Percentiles rank a stretch among this genome's conserved stretches.
Evolutionary conservation across 371 early-diverging fungal species (phyloP).

Genomic region (Mucor saturninus): DNA sequence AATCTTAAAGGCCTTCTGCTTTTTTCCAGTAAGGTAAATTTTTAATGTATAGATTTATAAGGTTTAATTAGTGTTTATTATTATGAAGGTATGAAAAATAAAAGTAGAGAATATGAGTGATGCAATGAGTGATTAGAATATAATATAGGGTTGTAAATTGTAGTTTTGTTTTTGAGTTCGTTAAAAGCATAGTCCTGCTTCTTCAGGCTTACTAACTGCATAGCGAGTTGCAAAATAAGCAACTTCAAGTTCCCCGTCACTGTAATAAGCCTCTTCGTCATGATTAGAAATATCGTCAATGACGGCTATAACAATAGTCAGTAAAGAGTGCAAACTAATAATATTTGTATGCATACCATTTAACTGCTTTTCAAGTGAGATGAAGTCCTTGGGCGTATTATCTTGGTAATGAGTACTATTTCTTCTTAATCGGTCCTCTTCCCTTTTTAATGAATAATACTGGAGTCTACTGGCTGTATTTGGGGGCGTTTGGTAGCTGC

Average conservation of each 20-base stretch:
- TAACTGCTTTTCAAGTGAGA: conserved; percentile 44
- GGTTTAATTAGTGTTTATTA: too few relatives aligned
- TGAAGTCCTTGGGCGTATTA: conserved; percentile 47
- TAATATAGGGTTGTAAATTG: too few relatives aligned
- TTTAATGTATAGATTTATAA: too few relatives aligned
- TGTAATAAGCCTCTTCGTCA: conserved; percentile 18
- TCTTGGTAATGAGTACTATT: conserved; percentile 56
- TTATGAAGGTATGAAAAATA: too few relatives aligned
- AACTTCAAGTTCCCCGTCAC: conserved; percentile 25
- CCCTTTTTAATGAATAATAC: conserved; percentile 6
- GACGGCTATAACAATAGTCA: conserved; percentile 3
- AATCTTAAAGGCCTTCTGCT: too few relatives aligned
- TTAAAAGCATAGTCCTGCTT: too few relatives aligned
- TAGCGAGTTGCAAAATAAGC: conserved; percentile 24
- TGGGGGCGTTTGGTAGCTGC: background rate
- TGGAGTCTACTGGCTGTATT: conserved; percentile 1
- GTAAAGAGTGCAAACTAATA: background rate
- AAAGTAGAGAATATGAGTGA: too few relatives aligned
- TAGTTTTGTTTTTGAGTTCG: too few relatives aligned
- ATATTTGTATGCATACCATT: conserved; percentile 19
- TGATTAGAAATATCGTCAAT: background rate
- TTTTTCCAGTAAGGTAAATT: too few relatives aligned
- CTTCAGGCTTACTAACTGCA: conserved; percentile 7
- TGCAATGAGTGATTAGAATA: too few relatives aligned
- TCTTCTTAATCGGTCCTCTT: conserved; percentile 35